phyloP scores from a whole-genome alignment of 2,329 filamentous ascomycete species.

The Exophiala sideris region DNA sequence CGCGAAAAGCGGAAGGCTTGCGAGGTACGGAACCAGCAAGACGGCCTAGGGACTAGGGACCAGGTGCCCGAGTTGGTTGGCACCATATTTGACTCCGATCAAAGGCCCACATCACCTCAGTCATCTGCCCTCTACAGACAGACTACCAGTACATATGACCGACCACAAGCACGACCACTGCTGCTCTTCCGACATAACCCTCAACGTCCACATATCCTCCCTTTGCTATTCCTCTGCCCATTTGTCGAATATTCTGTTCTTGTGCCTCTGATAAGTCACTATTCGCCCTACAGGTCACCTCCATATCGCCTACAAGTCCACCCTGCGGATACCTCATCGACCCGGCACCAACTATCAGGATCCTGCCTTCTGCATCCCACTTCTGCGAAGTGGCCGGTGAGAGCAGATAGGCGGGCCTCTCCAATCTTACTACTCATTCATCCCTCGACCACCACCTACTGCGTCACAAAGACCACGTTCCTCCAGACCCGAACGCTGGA shows the following conservation, averaged over 20 bases:
- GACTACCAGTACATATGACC: neutral
- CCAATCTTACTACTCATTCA: neutral
- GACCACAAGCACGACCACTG: neutral
- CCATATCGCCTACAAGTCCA: no score
- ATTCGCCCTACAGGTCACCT: no score
- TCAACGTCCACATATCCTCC: neutral
- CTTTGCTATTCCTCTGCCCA: neutral
- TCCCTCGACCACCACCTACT: neutral
- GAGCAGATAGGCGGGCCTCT: neutral
- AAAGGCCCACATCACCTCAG: neutral
- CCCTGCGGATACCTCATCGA: no score
- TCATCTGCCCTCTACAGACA: neutral
- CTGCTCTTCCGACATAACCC: neutral
- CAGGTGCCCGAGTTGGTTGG: no score
- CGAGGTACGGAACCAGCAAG: no score
- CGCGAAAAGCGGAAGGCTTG: no score
- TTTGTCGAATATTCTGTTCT: neutral
- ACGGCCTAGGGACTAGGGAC: no score
- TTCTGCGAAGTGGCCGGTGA: neutral
- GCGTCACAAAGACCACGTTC: no score
- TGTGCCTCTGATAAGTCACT: neutral
- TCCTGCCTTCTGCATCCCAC: neutral
- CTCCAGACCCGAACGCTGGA: neutral
- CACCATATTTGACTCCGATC: neutral
- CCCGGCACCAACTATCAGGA: neutral